Conservation (phyloP, 169 alveolate species). For the Plasmodium berghei region DNA sequence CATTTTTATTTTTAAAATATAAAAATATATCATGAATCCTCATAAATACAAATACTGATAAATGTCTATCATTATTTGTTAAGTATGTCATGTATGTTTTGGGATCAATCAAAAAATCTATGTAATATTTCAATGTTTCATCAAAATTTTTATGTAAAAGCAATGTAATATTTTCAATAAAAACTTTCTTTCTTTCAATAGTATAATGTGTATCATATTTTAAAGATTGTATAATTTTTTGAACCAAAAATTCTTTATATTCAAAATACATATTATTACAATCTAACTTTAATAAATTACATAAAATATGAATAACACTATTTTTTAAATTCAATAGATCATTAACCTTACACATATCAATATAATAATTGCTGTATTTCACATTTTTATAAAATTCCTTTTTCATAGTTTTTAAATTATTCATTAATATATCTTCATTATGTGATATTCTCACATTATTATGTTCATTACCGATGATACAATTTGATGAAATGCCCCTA, state of each 20-base stretch:
- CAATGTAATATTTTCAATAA: slow-evolving; percentile 44
- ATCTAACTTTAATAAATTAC: slow-evolving; percentile 7
- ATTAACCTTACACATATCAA: slow-evolving; percentile 10
- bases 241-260: slow-evolving; percentile 40
- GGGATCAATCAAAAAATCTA: slow-evolving; percentile 47
- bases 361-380: slow-evolving; percentile 15
- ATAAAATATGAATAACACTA: slow-evolving; percentile 33
- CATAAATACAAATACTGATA: slow-evolving; percentile 29
- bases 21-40: slow-evolving; percentile 52
- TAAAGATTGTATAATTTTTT: slow-evolving; percentile 47
- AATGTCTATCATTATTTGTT: slow-evolving; percentile 1
- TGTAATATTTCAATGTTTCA: slow-evolving; percentile 43
- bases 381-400: slow-evolving; percentile 54
- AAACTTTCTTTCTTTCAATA: slow-evolving; percentile 26
- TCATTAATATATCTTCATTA: not conserved
- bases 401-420: slow-evolving; percentile 10
- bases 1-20: slow-evolving; percentile 58
- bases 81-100: slow-evolving; percentile 14
- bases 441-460: not conserved
- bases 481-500: not conserved
- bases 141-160: slow-evolving; percentile 44
- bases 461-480: not conserved
- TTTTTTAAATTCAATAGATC: slow-evolving; percentile 32
- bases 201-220: slow-evolving; percentile 38
- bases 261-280: slow-evolving; percentile 16